Evolutionary conservation across 192 early-diverging fungal genomes (phyloP).

Genomic region (Backusella westeae): DNA sequence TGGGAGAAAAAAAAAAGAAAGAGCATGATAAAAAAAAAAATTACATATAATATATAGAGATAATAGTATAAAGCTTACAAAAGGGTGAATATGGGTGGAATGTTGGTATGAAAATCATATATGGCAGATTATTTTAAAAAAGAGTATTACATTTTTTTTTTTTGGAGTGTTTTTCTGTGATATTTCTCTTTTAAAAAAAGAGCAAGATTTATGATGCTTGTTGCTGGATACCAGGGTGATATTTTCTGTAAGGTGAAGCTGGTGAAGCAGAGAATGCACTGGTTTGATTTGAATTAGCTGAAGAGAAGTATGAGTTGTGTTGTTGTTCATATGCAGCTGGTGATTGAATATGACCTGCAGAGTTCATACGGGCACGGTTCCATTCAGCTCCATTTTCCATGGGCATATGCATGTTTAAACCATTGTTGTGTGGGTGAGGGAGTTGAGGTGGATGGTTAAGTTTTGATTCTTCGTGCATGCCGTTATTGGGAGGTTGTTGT

Average conservation of each 20-base stretch:
- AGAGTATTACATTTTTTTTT: not conserved
- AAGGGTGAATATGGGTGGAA: not conserved
- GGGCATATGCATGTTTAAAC: conserved; percentile 13
- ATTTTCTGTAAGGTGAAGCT: conserved; percentile 11
- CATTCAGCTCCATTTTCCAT: conserved; percentile 16
- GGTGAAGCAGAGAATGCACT: not conserved
- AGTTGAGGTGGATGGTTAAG: not conserved
- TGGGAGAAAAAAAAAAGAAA: not conserved
- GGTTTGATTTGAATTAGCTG: not conserved
- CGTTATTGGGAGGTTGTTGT: not conserved
- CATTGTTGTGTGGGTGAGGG: not conserved
- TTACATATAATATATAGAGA: not conserved
- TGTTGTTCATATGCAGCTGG: conserved; percentile 9
- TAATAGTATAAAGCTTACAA: conserved; percentile 6
- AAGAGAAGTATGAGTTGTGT: not conserved
- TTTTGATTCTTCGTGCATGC: conserved; percentile 15
- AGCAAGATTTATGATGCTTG: conserved; percentile 7
- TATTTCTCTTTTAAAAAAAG: not conserved
- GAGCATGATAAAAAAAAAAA: not conserved
- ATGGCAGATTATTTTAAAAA: conserved; percentile 3
- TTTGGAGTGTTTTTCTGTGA: not conserved
- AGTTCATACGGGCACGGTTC: conserved; percentile 15
- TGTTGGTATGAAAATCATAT: conserved; percentile 4
- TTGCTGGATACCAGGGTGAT: conserved; percentile 6
- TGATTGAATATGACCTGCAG: conserved; percentile 4